A percentile compares a stretch with the other conserved stretches of the same genome.
phyloP scores from a whole-genome alignment of 805 yeast genomes.

The Yamadazyma scolyti region DNA sequence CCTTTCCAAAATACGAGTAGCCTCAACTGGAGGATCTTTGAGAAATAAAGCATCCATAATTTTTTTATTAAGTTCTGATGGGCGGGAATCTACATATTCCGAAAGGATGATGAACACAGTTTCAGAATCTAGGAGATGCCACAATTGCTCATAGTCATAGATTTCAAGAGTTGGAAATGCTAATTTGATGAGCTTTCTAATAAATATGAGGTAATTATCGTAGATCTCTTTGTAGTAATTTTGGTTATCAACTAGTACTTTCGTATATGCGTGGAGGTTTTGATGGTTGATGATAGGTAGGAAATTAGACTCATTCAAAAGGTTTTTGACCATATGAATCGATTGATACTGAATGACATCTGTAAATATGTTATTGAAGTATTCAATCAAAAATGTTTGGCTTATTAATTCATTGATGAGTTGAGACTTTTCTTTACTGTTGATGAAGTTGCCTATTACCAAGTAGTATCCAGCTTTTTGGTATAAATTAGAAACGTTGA shows the following conservation, averaged over 20 bases:
- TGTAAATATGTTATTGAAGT: slow-evolving; percentile 16
- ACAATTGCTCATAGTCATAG: slow-evolving; percentile 6
- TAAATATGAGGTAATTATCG: slow-evolving; percentile 22
- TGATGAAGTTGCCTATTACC: slow-evolving; percentile 33
- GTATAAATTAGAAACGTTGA: slow-evolving; percentile 16
- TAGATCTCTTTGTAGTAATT: slow-evolving; percentile 32
- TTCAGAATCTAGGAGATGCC: slow-evolving; percentile 9
- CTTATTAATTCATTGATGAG: slow-evolving; percentile 6
- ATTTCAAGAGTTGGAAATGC: slow-evolving; percentile 10
- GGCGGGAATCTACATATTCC: slow-evolving; percentile 3
- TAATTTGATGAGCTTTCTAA: slow-evolving; percentile 21
- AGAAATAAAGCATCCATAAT: slow-evolving; percentile 9
- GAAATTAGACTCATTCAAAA: slow-evolving; percentile 16
- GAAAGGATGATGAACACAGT: slow-evolving; percentile 14
- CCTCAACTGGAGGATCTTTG: slow-evolving; percentile 8
- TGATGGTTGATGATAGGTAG: slow-evolving; percentile 11
- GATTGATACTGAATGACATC: slow-evolving; percentile 38
- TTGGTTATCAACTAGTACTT: slow-evolving; percentile 29
- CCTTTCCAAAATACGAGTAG: slow-evolving; percentile 7
- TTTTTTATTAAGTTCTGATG: not conserved
- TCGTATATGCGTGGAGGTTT: slow-evolving; percentile 17
- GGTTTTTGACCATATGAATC: slow-evolving; percentile 31
- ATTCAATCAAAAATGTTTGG: slow-evolving; percentile 15
- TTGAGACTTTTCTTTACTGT: slow-evolving; percentile 14
- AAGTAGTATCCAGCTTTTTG: slow-evolving; percentile 27